Evolutionary conservation across 805 yeast genomes (phyloP).

Genomic region (Metschnikowia hibisci): DNA sequence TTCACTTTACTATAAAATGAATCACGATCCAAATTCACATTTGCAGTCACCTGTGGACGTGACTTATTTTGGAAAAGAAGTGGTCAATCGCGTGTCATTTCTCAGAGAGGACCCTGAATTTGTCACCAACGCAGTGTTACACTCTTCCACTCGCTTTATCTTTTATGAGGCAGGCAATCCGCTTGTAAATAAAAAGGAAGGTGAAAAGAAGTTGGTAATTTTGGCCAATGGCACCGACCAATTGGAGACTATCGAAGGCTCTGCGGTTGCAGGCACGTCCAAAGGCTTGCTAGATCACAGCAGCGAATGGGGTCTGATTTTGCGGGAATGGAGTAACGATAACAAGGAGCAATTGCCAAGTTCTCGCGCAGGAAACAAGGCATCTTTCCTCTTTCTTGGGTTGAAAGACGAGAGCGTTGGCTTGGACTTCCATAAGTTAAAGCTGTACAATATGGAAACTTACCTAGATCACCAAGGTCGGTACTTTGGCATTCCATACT

Average conservation of each 20-base stretch:
- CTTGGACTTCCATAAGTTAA: slow-evolving; percentile 27
- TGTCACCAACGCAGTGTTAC: slow-evolving; percentile 42
- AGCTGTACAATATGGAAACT: slow-evolving; percentile 26
- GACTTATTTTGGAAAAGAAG: slow-evolving; percentile 45
- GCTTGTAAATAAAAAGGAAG: slow-evolving; percentile 27
- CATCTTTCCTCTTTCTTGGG: slow-evolving; percentile 40
- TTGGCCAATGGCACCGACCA: slow-evolving; percentile 37
- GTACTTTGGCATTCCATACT: slow-evolving; percentile 61
- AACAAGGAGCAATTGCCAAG: slow-evolving; percentile 36
- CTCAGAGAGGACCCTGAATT: slow-evolving; percentile 54
- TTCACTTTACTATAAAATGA: slow-evolving; percentile 11
- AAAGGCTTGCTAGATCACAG: slow-evolving; percentile 21
- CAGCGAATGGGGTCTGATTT: slow-evolving; percentile 12
- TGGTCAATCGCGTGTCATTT: slow-evolving; percentile 62
- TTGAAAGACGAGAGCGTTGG: slow-evolving; percentile 45
- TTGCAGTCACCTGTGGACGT: slow-evolving; percentile 10
- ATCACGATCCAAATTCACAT: slow-evolving; percentile 4
- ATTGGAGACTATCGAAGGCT: slow-evolving; percentile 17
- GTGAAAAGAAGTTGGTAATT: slow-evolving; percentile 26
- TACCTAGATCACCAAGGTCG: slow-evolving; percentile 43
- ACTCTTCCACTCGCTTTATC: slow-evolving; percentile 48
- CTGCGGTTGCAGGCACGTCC: slow-evolving; percentile 14
- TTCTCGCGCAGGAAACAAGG: slow-evolving; percentile 35
- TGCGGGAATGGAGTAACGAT: slow-evolving; percentile 27
- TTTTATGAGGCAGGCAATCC: slow-evolving; percentile 35